Evolutionary conservation across 1,284 basidiomycete genomes (phyloP).

Genomic region (Ganoderma leucocontextum): DNA sequence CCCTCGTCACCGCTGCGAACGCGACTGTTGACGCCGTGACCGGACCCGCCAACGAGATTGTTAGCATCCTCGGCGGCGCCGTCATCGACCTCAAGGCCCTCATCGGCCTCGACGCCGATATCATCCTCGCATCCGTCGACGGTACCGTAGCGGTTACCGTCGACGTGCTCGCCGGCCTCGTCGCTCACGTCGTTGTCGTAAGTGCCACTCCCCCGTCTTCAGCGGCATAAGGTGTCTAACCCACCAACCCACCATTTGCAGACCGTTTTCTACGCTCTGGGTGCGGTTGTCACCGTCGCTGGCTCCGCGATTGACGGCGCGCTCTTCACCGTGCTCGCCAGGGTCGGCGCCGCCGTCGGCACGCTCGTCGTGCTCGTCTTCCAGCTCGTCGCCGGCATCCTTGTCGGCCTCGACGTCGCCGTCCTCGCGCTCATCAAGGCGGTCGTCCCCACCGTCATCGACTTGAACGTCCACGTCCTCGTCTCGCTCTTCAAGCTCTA

Average conservation of each 20-base stretch:
- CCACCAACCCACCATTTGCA: background rate
- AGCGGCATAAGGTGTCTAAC: no score
- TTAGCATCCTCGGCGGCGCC: constrained; percentile 41
- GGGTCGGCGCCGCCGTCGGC: constrained; percentile 43
- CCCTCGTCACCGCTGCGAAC: constrained; percentile 40
- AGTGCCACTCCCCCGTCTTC: constrained; percentile 11
- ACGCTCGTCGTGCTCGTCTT: constrained; percentile 42
- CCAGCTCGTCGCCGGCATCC: constrained; percentile 39
- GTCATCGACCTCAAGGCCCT: constrained; percentile 45
- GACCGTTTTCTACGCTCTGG: constrained; percentile 48
- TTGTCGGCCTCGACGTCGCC: constrained; percentile 23
- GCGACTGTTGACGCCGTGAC: constrained; percentile 41
- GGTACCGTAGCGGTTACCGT: constrained; percentile 42
- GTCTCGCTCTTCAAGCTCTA: constrained; percentile 36
- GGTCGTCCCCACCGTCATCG: constrained; percentile 28
- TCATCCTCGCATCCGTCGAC: constrained; percentile 45
- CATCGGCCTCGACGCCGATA: constrained; percentile 39
- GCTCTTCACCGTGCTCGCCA: constrained; percentile 39
- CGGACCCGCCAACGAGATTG: constrained; percentile 42
- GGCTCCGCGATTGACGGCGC: constrained; percentile 35
- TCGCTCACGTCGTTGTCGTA: constrained; percentile 42
- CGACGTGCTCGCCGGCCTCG: constrained; percentile 40
- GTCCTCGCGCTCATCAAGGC: constrained; percentile 38
- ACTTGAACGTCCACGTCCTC: constrained; percentile 37
- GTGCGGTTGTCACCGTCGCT: constrained; percentile 46